Evolutionary conservation across 2,329 filamentous ascomycete genomes (phyloP), one percentile per base, ranked within the genome.

Genomic region (Emmonsia crescens): DNA sequence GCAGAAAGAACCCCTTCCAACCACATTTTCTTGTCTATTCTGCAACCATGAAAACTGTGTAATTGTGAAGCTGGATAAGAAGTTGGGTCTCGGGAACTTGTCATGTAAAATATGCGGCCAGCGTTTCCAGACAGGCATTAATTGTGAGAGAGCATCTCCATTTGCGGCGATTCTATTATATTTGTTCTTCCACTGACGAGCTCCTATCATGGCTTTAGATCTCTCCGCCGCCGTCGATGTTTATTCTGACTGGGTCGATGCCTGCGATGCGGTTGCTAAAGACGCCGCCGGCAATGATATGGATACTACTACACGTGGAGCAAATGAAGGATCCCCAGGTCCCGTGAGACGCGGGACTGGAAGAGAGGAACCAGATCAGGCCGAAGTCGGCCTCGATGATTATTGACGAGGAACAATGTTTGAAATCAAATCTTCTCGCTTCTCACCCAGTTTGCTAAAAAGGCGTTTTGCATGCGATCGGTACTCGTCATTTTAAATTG

Each of bases 221-320:
- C 85, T 97, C 31, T 95, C 90, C 31, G 89, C 89, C 16, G 85
- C 91, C 0, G 91, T 99, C 55, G 94, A 99, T 73, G 93, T 99
- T 8, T 99, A 99, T 72, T 89, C 90, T 40, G 94, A 97, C 75
- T 99, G 94, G 94, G 90, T 99, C 65, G 94, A 99, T 77, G 94
- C 94, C n/a, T 89, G 87, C 72, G 87, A 90, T 71, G 81, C 84
- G 5, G 86, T 89, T 57, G 86, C 86, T 19, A 86, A 88, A 70
- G 80, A 85, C 63, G 79, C 64, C 33, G 63, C 64, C 21, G 64
- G 65, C 27, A 69, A 70, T 33, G 66, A 66, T 36, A 62, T 65
- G 29, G 60, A 59, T 10, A 42, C 36, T 16, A 60, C n/a, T 31
- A 55, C 63, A 27, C 38, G 57, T 19, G 57, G 52, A 60, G 42